These are phyloP conservation scores for Debaryomyces subglobosus DNA, from an alignment of 1,139 yeast genomes.

Conservation along the genomic window DNA sequence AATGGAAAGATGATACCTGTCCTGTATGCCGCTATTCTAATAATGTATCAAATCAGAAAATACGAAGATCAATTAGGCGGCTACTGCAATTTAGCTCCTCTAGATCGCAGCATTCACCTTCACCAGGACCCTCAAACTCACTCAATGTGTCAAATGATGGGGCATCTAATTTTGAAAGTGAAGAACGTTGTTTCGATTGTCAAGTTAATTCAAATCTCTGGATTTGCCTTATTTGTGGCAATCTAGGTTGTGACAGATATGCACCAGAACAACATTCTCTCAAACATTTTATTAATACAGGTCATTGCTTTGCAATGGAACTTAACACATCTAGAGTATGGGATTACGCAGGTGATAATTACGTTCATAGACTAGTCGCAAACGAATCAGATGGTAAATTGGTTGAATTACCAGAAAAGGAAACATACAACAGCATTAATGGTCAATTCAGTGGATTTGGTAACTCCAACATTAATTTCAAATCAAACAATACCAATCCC, in stretches of 20 bases:
- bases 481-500: slow-evolving; percentile 12
- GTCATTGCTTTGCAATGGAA: slow-evolving; percentile 95
- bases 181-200: slow-evolving; percentile 43
- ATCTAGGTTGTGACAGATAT: slow-evolving; percentile 61
- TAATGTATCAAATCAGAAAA: slow-evolving; percentile 38
- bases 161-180: slow-evolving; percentile 1
- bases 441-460: slow-evolving; percentile 8
- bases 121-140: slow-evolving; percentile 1
- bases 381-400: slow-evolving; percentile 85
- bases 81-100: slow-evolving; percentile 32
- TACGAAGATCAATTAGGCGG: slow-evolving; percentile 37
- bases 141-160: background rate
- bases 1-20: slow-evolving; percentile 91
- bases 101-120: slow-evolving; percentile 9
- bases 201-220: slow-evolving; percentile 34
- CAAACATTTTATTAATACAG: slow-evolving; percentile 73
- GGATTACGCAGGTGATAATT: slow-evolving; percentile 93
- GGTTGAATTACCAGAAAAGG: slow-evolving; percentile 63
- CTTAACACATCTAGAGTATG: slow-evolving; percentile 83
- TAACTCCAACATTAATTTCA: slow-evolving; percentile 7
- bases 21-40: slow-evolving; percentile 88
- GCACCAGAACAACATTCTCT: slow-evolving; percentile 82
- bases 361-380: slow-evolving; percentile 84
- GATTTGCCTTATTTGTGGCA: slow-evolving; percentile 52
- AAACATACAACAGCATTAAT: slow-evolving; percentile 27